Base-by-base conservation (phyloP, 352 stramenopile genomes). In the Halophytophthora polymorphica region DNA sequence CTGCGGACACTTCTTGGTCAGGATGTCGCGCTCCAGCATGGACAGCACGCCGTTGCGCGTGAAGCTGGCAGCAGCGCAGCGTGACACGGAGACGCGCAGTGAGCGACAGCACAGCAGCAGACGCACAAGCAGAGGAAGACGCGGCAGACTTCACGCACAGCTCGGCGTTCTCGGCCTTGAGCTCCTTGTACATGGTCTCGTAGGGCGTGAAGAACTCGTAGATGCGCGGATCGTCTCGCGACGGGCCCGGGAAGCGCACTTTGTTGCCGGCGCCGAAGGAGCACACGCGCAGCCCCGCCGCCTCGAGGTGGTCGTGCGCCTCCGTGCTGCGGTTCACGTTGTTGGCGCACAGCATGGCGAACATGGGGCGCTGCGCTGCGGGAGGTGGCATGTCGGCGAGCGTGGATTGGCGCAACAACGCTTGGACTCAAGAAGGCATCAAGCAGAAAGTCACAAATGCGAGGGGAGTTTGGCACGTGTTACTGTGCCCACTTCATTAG, bases 281-380 rank as follows among this genome's bases (percentile, higher is more conserved):
- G 40, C 79, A 89, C 28, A 96, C 86, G 42, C 82, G 73, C 23
- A 95, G 62, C 0, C 86, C 85, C 14, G 73, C 81, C 0, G 80
- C 79, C 36, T 90, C 73, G 23, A 96, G 66, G 45, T 91, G 77
- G 56, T 93, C 83, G 46, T 96, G 86, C 18, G 86, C 86, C 64
- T 95, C 86, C 5, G 88, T 95, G 68, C 79, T 93, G 43, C 86
- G 81, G 61, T 96, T 95, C 46, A 95, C 87, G 69, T 95, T 96
- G 75, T 93, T 94, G 38, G 85, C 83, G 67, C 86, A 96, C 21
- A 95, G 61, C 78, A 95, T 92, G 25, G 81, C 77, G 53, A 95
- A 95, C 67, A 90, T 83, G 25, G 77, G 73, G 12, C 72, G 76
- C 38, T 17, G 17, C 28, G 39, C 11, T n/a, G n/a, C n/a, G n/a